phyloP scores from a whole-genome alignment of 495 filamentous ascomycete species.

The Aspergillus heteromorphus region DNA sequence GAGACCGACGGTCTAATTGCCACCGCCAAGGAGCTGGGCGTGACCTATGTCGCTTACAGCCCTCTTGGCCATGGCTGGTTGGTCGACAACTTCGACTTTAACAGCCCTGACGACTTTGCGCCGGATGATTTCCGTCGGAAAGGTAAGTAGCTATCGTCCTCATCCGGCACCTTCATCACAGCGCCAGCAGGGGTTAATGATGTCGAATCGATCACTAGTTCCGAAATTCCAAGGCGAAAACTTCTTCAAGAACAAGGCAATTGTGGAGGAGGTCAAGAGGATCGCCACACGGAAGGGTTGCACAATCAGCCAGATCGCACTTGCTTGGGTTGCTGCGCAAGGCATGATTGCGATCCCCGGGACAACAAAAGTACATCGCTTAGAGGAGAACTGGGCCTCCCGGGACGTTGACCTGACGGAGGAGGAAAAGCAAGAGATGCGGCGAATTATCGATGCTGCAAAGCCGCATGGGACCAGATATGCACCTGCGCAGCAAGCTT shows the following conservation, averaged over 20 bases:
- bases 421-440: constrained; percentile 33
- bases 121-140: constrained; percentile 38
- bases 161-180: background rate
- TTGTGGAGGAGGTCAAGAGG: constrained; percentile 41
- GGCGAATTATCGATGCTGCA: constrained; percentile 32
- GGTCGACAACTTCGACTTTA: constrained; percentile 38
- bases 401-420: constrained; percentile 31
- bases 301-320: constrained; percentile 35
- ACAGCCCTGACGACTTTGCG: constrained; percentile 40
- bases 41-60: constrained; percentile 42
- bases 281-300: constrained; percentile 35
- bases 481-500: constrained; percentile 25
- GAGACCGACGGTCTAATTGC: constrained; percentile 38
- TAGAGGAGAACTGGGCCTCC: constrained; percentile 41
- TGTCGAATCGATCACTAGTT: constrained; percentile 12
- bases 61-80: constrained; percentile 45
- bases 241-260: constrained; percentile 43
- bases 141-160: constrained; percentile 15
- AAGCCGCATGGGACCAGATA: constrained; percentile 37
- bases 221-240: constrained; percentile 49
- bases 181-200: background rate
- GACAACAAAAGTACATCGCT: constrained; percentile 38
- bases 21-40: constrained; percentile 33
- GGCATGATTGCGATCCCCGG: constrained; percentile 45
- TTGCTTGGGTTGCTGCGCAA: constrained; percentile 44